phyloP scores from a whole-genome alignment of 2,329 filamentous ascomycete genomes.

The Talaromyces sp. region DNA sequence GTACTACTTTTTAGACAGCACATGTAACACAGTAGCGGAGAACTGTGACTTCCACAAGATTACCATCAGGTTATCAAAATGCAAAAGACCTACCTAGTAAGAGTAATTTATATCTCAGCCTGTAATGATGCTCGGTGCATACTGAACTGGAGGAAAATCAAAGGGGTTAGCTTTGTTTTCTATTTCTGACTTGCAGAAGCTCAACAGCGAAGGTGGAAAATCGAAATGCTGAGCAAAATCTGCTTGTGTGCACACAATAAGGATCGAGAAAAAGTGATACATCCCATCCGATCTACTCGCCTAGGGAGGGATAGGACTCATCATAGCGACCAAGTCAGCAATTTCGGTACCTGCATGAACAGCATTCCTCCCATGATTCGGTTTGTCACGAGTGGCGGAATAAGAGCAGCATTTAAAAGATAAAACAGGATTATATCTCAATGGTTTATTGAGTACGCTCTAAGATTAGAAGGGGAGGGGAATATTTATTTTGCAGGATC shows the following conservation, averaged over 20 bases:
- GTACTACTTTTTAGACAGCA: background rate
- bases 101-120: background rate
- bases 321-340: background rate
- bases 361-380: background rate
- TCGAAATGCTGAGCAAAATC: background rate
- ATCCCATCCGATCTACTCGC: background rate
- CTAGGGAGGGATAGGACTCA: background rate
- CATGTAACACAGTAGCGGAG: background rate
- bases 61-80: background rate
- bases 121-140: background rate
- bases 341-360: conserved; percentile 2
- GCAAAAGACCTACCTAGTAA: background rate
- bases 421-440: background rate
- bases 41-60: background rate
- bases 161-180: background rate
- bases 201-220: background rate
- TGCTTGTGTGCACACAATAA: background rate
- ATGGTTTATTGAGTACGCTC: background rate
- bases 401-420: background rate
- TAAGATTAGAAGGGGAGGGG: background rate
- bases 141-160: background rate
- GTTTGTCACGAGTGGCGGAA: background rate
- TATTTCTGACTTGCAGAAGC: background rate
- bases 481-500: background rate
- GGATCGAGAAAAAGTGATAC: background rate